Evolutionary conservation across 306 rosid genomes (phyloP).

Genomic region (Sicyos edulis): DNA sequence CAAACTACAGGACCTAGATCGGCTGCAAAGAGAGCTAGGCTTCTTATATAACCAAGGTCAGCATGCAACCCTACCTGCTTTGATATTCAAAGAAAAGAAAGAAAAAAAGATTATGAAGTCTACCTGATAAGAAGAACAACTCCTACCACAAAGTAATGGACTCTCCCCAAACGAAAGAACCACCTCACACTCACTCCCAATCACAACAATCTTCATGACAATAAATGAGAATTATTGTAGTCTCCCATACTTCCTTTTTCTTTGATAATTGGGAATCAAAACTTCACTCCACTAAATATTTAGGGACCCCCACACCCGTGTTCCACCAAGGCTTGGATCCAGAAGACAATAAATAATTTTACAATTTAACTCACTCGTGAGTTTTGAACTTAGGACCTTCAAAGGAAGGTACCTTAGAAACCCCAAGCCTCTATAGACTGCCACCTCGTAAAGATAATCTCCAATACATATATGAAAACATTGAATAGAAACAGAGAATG

Average conservation of each 20-base stretch:
- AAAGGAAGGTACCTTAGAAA: too few relatives aligned
- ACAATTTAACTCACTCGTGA: too few relatives aligned
- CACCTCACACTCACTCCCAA: background rate
- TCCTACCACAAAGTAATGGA: background rate
- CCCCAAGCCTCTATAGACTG: too few relatives aligned
- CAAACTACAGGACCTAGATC: constrained; percentile 82
- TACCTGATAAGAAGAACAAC: background rate
- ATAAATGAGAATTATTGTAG: background rate
- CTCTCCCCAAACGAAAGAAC: background rate
- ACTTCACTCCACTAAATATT: too few relatives aligned
- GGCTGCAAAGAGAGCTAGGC: constrained; percentile 72
- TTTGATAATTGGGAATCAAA: too few relatives aligned
- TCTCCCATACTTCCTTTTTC: background rate
- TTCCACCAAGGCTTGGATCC: too few relatives aligned
- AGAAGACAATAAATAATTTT: too few relatives aligned
- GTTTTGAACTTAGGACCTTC: too few relatives aligned
- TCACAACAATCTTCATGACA: background rate
- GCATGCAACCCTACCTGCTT: constrained; percentile 68
- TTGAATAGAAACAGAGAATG: background rate
- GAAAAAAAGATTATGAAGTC: too few relatives aligned
- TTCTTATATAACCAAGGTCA: constrained; percentile 73
- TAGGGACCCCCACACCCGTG: too few relatives aligned
- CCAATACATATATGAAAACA: background rate
- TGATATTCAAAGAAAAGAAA: background rate
- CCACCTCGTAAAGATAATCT: too few relatives aligned